These are phyloP conservation scores for Naumovozyma castellii DNA, from an alignment of 805 yeast species.

Conservation along the genomic window DNA sequence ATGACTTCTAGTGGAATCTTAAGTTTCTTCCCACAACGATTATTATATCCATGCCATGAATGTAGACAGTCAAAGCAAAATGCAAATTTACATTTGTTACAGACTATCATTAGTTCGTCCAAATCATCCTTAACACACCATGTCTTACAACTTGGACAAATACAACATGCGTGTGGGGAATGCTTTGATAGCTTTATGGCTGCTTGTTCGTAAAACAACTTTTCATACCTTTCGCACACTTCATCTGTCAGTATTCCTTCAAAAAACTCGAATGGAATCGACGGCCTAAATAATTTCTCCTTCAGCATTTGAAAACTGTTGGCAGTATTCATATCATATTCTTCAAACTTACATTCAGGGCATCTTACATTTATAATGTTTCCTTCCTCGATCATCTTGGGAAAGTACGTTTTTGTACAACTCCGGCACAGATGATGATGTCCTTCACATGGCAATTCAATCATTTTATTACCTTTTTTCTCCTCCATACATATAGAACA, in stretches of 20 bases:
- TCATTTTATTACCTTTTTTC: conserved; percentile 37
- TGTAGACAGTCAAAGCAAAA: conserved; percentile 49
- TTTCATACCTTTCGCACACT: conserved; percentile 32
- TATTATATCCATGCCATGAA: conserved; percentile 52
- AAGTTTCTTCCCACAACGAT: conserved; percentile 34
- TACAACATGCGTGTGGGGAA: conserved; percentile 40
- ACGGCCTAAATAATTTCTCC: conserved; percentile 33
- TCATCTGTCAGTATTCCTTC: conserved; percentile 24
- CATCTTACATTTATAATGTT: conserved; percentile 46
- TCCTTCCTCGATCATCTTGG: conserved; percentile 37
- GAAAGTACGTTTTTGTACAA: conserved; percentile 38
- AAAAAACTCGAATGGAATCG: conserved; percentile 32
- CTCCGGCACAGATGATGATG: conserved; percentile 40
- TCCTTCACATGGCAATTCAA: conserved; percentile 30
- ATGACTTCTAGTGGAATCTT: conserved; percentile 26
- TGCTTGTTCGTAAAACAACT: conserved; percentile 31
- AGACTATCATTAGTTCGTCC: conserved; percentile 39
- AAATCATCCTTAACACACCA: conserved; percentile 41
- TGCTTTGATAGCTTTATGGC: conserved; percentile 36
- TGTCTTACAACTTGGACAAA: conserved; percentile 45
- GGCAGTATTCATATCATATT: conserved; percentile 10
- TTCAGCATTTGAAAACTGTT: conserved; percentile 29
- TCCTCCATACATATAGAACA: conserved; percentile 52
- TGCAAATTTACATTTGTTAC: conserved; percentile 41
- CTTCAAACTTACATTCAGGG: conserved; percentile 37